phyloP scores from a whole-genome alignment of 495 filamentous ascomycete genomes.

The Staphylotrichum tortipilum region DNA sequence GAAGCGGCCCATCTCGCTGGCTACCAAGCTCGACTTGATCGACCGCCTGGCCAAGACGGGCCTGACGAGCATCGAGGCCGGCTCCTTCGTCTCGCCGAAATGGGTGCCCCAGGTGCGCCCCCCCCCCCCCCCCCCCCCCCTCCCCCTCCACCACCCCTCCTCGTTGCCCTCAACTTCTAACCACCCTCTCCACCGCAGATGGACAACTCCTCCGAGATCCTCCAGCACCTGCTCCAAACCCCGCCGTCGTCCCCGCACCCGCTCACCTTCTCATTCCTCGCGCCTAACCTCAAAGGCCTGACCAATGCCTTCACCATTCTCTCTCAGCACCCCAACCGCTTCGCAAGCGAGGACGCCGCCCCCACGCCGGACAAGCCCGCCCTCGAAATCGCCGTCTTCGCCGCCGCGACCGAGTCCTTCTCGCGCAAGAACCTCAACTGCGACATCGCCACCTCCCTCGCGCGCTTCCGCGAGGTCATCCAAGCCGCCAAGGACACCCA shows the following conservation, averaged over 20 bases:
- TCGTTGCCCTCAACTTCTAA: neutral
- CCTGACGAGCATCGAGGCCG: conserved; percentile 81
- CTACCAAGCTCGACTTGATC: conserved; percentile 81
- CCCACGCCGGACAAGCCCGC: conserved; percentile 28
- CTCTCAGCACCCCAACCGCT: conserved; percentile 28
- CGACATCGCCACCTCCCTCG: conserved; percentile 69
- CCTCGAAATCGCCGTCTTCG: conserved; percentile 83
- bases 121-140: neutral
- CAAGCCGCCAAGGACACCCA: conserved; percentile 54
- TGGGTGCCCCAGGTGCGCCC: conserved; percentile 85
- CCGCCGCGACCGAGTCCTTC: conserved; percentile 86
- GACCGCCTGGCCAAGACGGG: conserved; percentile 75
- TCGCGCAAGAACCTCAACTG: conserved; percentile 89
- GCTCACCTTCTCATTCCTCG: conserved; percentile 86
- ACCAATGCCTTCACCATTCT: conserved; percentile 42
- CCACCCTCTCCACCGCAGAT: conserved; percentile 48
- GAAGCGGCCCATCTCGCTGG: conserved; percentile 68
- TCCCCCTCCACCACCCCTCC: neutral
- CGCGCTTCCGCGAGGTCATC: conserved; percentile 68
- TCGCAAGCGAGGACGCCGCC: conserved; percentile 25
- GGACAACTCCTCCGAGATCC: conserved; percentile 80
- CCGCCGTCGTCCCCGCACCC: conserved; percentile 56
- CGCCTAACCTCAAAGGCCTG: conserved; percentile 80
- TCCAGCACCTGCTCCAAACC: conserved; percentile 61
- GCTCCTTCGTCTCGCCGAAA: conserved; percentile 91